Percentiles rank a stretch among this genome's conserved stretches.
Conservation (phyloP, 2,329 filamentous ascomycete genomes). For the Elsinoe australis region DNA sequence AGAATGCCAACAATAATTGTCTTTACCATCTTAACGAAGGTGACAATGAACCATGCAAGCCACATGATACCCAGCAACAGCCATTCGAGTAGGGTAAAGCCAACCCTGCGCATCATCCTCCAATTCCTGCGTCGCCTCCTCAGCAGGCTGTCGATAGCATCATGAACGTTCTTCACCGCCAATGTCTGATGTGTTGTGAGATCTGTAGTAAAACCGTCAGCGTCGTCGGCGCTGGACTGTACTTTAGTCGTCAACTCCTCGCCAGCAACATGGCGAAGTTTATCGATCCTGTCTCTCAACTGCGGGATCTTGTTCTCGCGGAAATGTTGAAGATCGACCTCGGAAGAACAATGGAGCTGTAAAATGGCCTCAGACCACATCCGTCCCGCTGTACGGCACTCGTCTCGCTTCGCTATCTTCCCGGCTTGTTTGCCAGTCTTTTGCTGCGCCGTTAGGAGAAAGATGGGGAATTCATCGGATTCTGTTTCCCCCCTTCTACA, state of each 20-base stretch:
- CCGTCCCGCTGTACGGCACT: constrained; percentile 48
- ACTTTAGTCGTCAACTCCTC: constrained; percentile 52
- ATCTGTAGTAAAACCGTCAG: constrained; percentile 69
- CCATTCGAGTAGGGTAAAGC: constrained; percentile 84
- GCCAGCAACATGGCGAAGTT: constrained; percentile 41
- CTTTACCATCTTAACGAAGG: constrained; percentile 59
- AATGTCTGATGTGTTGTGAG: constrained; percentile 69
- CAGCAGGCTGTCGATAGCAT: constrained; percentile 62
- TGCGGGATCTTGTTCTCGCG: constrained; percentile 38
- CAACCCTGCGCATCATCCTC: constrained; percentile 64
- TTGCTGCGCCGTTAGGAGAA: constrained; percentile 32
- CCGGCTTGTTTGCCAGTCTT: constrained; percentile 37
- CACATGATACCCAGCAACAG: constrained; percentile 81
- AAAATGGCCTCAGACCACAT: constrained; percentile 44
- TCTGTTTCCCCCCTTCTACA: constrained; percentile 53
- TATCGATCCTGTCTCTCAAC: constrained; percentile 38
- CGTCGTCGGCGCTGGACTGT: constrained; percentile 63
- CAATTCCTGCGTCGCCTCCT: constrained; percentile 66
- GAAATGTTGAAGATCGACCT: constrained; percentile 46
- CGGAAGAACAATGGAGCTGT: constrained; percentile 33
- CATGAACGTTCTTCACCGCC: constrained; percentile 70
- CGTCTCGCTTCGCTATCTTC: constrained; percentile 43
- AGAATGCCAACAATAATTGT: constrained; percentile 55
- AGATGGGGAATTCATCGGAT: constrained; percentile 28
- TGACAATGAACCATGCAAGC: constrained; percentile 87